Evolutionary conservation across 306 rosid genomes (phyloP), one percentile per base, ranked within the genome.

Genomic region (Inga leiocalycina): DNA sequence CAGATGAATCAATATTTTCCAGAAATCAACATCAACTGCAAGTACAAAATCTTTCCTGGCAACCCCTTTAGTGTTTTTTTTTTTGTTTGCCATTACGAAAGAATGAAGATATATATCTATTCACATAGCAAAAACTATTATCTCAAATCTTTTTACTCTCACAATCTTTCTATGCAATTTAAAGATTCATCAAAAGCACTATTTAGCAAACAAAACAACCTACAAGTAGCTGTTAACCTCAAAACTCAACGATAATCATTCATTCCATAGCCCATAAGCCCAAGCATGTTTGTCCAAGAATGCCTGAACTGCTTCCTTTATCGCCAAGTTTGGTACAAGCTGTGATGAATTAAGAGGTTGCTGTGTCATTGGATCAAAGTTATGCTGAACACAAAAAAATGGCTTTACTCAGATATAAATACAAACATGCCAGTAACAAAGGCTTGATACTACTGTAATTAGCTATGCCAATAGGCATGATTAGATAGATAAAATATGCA

Each of bases 231-330:
- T 70, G 66, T 61, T 57, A 75, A 75, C 68, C 39, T 79, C 37
- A 8, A n/a, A 16, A 41, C 79, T 48, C 45, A 80, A 48, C 54
- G 57, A 90, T 82, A 91, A 43, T 87, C 88, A 16, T 82, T 87
- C 87, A 19, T 80, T 6, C 12, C 9, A 57, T 19, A 0, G 48
- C 84, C 78, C 82, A 76, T 93, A 96, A 20, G 99, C 98, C 99
- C 99, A 96, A 32, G 97, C 94, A 41, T 94, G 93, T 59, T 84
- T 84, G 15, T 88, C 89, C 79, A 94, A 83, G 85, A 89, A 96
- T 62, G 92, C 89, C 44, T 87, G 82, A 27, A 96, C 95, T 1
- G 95, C 98, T 87, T 91, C 97, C 87, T 92, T 94, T 85, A 93
- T 59, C 54, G 89, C 93, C 56, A 90, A 81, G 86, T 96, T 96